Evolutionary conservation across 2,329 filamentous ascomycete genomes (phyloP).

Genomic region (Penicillium sumatraense): DNA sequence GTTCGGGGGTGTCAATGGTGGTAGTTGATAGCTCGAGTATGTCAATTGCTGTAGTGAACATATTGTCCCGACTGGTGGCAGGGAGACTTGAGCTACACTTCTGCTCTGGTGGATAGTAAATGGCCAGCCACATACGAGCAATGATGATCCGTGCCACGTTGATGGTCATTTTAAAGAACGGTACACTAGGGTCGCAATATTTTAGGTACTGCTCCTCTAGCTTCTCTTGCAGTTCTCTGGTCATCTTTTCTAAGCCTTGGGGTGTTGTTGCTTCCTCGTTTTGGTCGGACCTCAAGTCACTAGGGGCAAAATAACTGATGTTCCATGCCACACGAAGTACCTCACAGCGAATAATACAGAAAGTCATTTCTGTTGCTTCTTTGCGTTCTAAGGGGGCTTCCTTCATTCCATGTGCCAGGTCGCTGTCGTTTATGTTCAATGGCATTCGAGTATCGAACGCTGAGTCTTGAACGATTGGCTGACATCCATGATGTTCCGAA

Average conservation of each 20-base stretch:
- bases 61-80: constrained; percentile 22
- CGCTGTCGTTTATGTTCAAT: constrained; percentile 55
- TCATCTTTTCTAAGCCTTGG: constrained; percentile 5
- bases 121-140: constrained; percentile 22
- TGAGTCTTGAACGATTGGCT: constrained; percentile 43
- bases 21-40: constrained; percentile 70
- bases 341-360: constrained; percentile 55
- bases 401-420: constrained; percentile 50
- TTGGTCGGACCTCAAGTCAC: not conserved
- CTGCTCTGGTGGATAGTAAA: constrained; percentile 13
- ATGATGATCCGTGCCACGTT: constrained; percentile 21
- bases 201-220: constrained; percentile 21
- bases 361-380: constrained; percentile 57
- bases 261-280: not conserved
- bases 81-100: not conserved
- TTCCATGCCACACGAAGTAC: constrained; percentile 45
- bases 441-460: constrained; percentile 51
- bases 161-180: constrained; percentile 12
- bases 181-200: constrained; percentile 16
- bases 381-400: constrained; percentile 50
- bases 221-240: constrained; percentile 14
- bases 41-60: constrained; percentile 72
- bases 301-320: constrained; percentile 31
- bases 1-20: constrained; percentile 64
- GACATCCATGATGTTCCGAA: constrained; percentile 52